Evolutionary conservation across 2,329 filamentous ascomycete species (phyloP).

Genomic region (Aspergillus fructus): DNA sequence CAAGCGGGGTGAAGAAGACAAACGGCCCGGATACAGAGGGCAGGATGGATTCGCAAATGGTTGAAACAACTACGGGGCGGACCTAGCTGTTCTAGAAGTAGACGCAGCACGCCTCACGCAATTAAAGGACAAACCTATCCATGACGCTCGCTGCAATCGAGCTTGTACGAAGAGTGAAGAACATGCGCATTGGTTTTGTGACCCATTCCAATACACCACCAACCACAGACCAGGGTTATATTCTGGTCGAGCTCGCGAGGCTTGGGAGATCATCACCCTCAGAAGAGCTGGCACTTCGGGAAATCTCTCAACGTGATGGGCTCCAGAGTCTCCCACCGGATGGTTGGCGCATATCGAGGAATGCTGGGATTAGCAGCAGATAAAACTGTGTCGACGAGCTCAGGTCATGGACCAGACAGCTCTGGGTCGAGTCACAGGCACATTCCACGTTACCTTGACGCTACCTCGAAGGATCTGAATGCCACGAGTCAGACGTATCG

Average conservation of each 20-base stretch:
- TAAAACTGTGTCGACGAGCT: not conserved
- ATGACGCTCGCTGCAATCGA: not conserved
- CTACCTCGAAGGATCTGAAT: not conserved
- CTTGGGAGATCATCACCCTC: not conserved
- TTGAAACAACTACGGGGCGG: too few relatives aligned
- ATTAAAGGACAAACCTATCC: not conserved
- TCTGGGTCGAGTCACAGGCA: too few relatives aligned
- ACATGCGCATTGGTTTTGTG: not conserved
- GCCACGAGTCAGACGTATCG: not conserved
- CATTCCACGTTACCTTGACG: too few relatives aligned
- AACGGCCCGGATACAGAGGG: not conserved
- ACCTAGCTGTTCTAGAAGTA: not conserved
- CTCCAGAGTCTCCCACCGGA: not conserved
- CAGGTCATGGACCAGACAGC: not conserved
- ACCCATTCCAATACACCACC: too few relatives aligned
- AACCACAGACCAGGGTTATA: not conserved
- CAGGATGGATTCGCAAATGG: not conserved
- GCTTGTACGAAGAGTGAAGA: slow-evolving; percentile 4
- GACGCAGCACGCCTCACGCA: not conserved
- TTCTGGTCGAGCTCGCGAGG: not conserved
- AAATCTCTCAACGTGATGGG: not conserved
- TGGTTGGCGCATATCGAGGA: not conserved
- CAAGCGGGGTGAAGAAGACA: not conserved
- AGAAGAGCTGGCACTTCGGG: not conserved
- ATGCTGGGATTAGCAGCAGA: not conserved